phyloP scores from a whole-genome alignment of 1,284 basidiomycete genomes.

The Heterobasidion parviporum region DNA sequence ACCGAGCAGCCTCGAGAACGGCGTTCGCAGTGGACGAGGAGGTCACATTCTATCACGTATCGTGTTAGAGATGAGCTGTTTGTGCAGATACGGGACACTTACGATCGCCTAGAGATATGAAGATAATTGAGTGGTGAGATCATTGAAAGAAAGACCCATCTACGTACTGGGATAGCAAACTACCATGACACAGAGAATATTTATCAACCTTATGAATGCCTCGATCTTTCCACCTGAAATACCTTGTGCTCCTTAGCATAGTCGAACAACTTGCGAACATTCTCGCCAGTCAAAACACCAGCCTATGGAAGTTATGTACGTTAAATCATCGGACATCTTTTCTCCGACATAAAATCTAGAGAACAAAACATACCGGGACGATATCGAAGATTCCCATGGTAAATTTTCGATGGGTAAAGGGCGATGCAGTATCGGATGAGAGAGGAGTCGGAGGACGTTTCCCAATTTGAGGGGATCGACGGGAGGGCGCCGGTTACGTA shows the following conservation, averaged over 20 bases:
- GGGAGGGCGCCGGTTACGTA: background rate
- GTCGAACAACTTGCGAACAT: conserved; percentile 83
- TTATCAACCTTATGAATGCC: background rate
- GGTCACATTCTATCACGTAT: conserved; percentile 61
- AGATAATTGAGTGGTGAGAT: conserved; percentile 7
- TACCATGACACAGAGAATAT: conserved; percentile 19
- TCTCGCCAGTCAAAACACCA: conserved; percentile 83
- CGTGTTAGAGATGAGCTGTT: conserved; percentile 7
- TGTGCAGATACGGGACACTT: conserved; percentile 24
- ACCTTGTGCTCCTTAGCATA: conserved; percentile 82
- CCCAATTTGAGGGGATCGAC: background rate
- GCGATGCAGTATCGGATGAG: background rate
- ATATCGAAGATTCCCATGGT: conserved; percentile 64
- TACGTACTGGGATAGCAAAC: conserved; percentile 82
- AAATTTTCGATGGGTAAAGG: conserved; percentile 1
- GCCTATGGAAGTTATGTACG: conserved; percentile 34
- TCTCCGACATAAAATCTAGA: background rate
- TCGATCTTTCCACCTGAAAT: conserved; percentile 17
- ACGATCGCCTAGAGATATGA: conserved; percentile 56
- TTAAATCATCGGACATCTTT: background rate
- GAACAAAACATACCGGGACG: conserved; percentile 48
- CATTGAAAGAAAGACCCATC: background rate
- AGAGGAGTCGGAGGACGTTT: background rate
- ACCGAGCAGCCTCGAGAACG: conserved; percentile 84
- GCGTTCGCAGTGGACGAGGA: conserved; percentile 86